Base-by-base conservation (phyloP, 179 eudicot genomes). In the Beta corolliflora region DNA sequence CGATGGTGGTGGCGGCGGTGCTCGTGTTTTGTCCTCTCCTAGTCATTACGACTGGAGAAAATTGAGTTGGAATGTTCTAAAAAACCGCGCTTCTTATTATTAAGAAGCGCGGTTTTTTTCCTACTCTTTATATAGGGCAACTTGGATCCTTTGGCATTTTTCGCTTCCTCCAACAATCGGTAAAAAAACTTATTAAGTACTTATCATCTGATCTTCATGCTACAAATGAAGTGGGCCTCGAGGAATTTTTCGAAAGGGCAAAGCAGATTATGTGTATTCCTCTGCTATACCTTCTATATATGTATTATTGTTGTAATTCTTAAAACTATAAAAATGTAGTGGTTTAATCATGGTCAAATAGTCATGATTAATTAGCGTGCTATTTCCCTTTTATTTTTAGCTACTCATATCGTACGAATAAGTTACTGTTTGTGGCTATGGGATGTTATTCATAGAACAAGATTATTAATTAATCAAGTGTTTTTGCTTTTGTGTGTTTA, bases 71-170 rank as follows among this genome's bases (percentile, higher is more conserved):
- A 79, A 75, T 44, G 80, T 36, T 69, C 48, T 71, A 44, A 75
- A 16, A 65, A 73, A 65, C 60, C 59, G 46, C 61, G 64, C 65
- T 71, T 11, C 64, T 23, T 36, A 48, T 3, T 1, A 9, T n/a
- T 7, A 44, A 29, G 46, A 36, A 48, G 73, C 59, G 61, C 54
- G 75, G 41, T 18, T 73, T 76, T 84, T 65, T 69, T 63, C 63
- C 46, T 78, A 76, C 63, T 73, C 25, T 74, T 67, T 71, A 36
- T 73, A 75, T 80, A 83, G 88, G 88, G 88, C 88, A 86, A 86
- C 88, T 86, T 86, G 81, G 31, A 85, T 85, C 88, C 88, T 85
- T 86, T 86, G 88, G 88, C 88, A 86, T 86, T 86, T 80, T 52
- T 81, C 54, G 77, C 67, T 81, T 83, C 77, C 82, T 81, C 81